A percentile compares a stretch with the other conserved stretches of the same genome.
phyloP scores from a whole-genome alignment of 148 eudicot genomes.

The Heliamphora exappendiculata region DNA sequence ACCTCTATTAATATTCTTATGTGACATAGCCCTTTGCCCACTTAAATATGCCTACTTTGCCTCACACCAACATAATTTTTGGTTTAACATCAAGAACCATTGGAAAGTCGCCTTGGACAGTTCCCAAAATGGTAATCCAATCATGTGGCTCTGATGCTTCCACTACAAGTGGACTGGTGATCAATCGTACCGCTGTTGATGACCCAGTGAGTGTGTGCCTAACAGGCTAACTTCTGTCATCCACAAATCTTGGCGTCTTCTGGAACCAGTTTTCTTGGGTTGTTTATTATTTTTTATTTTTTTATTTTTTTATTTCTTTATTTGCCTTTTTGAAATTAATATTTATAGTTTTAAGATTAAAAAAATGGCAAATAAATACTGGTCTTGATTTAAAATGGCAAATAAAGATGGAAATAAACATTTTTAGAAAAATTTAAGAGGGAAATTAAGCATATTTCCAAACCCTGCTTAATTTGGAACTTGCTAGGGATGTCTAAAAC shows the following conservation, averaged over 20 bases:
- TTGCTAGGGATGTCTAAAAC: too few relatives aligned
- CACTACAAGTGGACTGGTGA: neutral
- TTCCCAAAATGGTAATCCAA: neutral
- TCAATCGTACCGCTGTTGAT: neutral
- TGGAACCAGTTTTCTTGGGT: neutral
- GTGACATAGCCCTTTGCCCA: neutral
- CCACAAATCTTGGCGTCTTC: neutral
- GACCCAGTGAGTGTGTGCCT: neutral
- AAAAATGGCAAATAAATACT: too few relatives aligned
- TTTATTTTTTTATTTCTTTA: too few relatives aligned
- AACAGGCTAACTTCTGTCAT: neutral
- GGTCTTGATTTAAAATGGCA: too few relatives aligned
- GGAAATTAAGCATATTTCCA: too few relatives aligned
- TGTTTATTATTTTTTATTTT: neutral
- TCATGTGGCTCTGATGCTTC: neutral
- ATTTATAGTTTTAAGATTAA: too few relatives aligned
- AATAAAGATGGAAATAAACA: too few relatives aligned
- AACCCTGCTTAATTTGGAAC: too few relatives aligned
- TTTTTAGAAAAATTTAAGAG: too few relatives aligned
- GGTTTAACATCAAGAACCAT: neutral
- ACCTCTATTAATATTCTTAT: neutral
- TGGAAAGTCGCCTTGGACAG: neutral
- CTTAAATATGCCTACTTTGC: neutral
- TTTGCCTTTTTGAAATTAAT: too few relatives aligned
- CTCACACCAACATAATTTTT: neutral